Percentiles rank a stretch among this genome's conserved stretches.
These are phyloP conservation scores for Sclerotinia borealis DNA, from an alignment of 2,329 filamentous ascomycete genomes.

Conservation along the genomic window DNA sequence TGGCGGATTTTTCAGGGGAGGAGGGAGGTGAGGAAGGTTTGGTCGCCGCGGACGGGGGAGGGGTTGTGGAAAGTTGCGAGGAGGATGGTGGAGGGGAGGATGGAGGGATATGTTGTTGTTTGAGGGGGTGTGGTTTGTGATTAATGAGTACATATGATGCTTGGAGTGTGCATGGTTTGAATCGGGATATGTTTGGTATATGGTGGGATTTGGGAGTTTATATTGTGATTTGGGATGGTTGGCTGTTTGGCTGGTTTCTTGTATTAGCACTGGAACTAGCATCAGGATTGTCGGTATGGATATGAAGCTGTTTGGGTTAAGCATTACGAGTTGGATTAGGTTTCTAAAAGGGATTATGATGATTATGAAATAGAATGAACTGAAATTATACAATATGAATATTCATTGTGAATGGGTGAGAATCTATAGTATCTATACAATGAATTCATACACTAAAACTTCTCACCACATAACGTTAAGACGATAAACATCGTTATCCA, in stretches of 20 bases:
- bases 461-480: too few relatives aligned
- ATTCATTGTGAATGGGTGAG: too few relatives aligned
- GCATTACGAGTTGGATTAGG: not conserved
- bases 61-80: not conserved
- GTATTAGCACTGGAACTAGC: not conserved
- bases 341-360: not conserved
- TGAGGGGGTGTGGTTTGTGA: not conserved
- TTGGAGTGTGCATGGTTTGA: not conserved
- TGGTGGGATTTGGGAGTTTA: not conserved
- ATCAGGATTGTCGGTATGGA: not conserved
- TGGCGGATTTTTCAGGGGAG: slow-evolving; percentile 1
- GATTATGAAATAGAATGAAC: too few relatives aligned
- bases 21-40: not conserved
- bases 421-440: too few relatives aligned
- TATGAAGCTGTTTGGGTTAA: not conserved
- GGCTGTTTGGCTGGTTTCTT: not conserved
- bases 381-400: too few relatives aligned
- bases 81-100: not conserved
- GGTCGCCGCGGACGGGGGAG: not conserved
- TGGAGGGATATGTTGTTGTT: not conserved
- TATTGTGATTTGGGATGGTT: not conserved
- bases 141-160: too few relatives aligned
- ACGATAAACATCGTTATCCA: too few relatives aligned
- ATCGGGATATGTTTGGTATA: not conserved
- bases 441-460: too few relatives aligned